Evolutionary conservation across 306 rosid species (phyloP).

Genomic region (Citrullus mucosospermus): DNA sequence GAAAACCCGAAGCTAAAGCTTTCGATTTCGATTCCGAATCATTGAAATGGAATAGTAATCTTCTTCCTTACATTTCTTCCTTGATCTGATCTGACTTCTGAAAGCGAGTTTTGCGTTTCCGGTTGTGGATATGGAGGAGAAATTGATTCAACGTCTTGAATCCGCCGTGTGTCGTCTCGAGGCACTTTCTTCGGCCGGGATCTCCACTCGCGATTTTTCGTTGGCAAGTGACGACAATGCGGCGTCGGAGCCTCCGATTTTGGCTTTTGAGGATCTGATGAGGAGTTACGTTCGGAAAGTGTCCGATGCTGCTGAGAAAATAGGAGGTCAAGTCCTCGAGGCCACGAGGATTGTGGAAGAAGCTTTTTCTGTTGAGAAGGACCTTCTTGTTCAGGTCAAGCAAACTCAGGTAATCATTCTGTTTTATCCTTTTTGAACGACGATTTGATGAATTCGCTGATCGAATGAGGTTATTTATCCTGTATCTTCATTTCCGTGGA

Average conservation of each 20-base stretch:
- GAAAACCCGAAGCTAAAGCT: not conserved
- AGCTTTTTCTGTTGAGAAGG: constrained; percentile 60
- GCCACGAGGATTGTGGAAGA: constrained; percentile 36
- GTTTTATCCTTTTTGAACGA: not conserved
- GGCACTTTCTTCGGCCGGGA: constrained; percentile 31
- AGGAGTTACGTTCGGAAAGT: constrained; percentile 35
- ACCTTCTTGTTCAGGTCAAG: constrained; percentile 54
- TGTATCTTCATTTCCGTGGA: not conserved
- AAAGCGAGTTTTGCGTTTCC: not conserved
- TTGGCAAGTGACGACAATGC: constrained; percentile 12
- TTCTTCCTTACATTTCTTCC: not conserved
- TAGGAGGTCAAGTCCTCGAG: constrained; percentile 68
- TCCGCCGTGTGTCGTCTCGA: constrained; percentile 74
- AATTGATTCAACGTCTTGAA: constrained; percentile 63
- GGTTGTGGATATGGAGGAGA: constrained; percentile 47
- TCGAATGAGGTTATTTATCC: not conserved
- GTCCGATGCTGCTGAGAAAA: constrained; percentile 50
- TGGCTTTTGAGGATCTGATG: constrained; percentile 56
- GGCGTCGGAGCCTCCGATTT: constrained; percentile 42
- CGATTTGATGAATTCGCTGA: not conserved
- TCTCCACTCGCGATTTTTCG: not conserved
- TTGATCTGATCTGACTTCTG: constrained; percentile 21
- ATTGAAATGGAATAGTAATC: not conserved
- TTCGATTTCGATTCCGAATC: not conserved
- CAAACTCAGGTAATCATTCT: constrained; percentile 42